Percentiles rank a stretch among this genome's conserved stretches.
Evolutionary conservation across 345 rosid genomes (phyloP).

Genomic region (Camelina sativa): DNA sequence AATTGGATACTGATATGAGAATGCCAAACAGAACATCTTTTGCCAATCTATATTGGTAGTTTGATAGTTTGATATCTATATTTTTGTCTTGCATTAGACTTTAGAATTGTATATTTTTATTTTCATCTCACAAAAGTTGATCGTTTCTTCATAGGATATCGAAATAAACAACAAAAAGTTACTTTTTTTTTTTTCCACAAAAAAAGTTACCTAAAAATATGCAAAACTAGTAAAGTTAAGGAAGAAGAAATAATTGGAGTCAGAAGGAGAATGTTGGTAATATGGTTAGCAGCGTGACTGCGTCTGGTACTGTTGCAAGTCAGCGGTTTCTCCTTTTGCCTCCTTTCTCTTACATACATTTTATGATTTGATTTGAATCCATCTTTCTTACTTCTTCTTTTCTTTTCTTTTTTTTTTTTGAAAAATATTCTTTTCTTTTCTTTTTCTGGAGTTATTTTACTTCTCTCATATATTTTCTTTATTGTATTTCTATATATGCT

Average conservation of each 20-base stretch:
- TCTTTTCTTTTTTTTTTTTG: no score
- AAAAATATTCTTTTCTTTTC: background rate
- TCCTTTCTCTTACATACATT: slow-evolving; percentile 26
- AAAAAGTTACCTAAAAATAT: background rate
- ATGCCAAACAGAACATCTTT: background rate
- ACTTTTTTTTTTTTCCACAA: no score
- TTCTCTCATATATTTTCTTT: no score
- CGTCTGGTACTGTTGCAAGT: slow-evolving; percentile 29
- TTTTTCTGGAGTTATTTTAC: no score
- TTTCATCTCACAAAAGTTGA: background rate
- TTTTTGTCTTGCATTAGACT: background rate
- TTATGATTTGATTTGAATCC: slow-evolving; percentile 27
- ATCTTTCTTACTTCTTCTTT: slow-evolving; percentile 11
- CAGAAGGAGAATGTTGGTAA: slow-evolving; percentile 41
- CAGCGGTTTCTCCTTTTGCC: slow-evolving; percentile 34
- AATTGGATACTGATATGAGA: background rate
- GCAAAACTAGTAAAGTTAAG: background rate
- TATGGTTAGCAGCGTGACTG: slow-evolving; percentile 42
- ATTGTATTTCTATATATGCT: no score
- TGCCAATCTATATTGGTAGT: background rate
- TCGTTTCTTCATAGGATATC: background rate
- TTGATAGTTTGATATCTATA: background rate
- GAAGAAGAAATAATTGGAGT: slow-evolving; percentile 33
- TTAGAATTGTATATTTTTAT: background rate
- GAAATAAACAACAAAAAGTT: background rate